These are phyloP conservation scores for Pezicula rhizophila DNA, from an alignment of 2,329 filamentous ascomycete species.

Conservation along the genomic window DNA sequence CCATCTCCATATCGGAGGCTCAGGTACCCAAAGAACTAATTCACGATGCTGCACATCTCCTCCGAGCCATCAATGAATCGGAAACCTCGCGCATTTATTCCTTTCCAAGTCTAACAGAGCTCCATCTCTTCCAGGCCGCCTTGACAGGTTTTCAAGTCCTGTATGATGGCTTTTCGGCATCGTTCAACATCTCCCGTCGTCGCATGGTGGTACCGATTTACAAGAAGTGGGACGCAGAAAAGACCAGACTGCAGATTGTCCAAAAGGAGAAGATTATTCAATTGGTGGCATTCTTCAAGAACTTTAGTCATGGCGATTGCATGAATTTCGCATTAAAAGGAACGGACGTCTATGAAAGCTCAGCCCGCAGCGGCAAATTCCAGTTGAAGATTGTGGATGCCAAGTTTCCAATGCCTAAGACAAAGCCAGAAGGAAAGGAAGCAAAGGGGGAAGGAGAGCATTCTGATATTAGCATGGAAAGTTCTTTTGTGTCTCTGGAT, in stretches of 20 bases:
- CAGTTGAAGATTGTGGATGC: constrained; percentile 79
- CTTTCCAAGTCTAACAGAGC: constrained; percentile 58
- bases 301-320: constrained; percentile 78
- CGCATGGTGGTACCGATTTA: constrained; percentile 89
- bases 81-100: constrained; percentile 65
- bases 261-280: constrained; percentile 70
- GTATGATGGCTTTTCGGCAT: constrained; percentile 65
- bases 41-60: constrained; percentile 51
- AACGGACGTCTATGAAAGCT: constrained; percentile 75
- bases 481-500: constrained; percentile 77
- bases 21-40: constrained; percentile 56
- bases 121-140: constrained; percentile 74
- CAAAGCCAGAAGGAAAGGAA: constrained; percentile 38
- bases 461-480: constrained; percentile 41
- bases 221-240: constrained; percentile 87
- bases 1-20: constrained; percentile 66
- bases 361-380: constrained; percentile 57
- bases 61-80: constrained; percentile 42
- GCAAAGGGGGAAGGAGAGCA: background rate
- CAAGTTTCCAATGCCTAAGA: constrained; percentile 76
- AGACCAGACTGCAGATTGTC: constrained; percentile 74
- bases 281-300: constrained; percentile 79
- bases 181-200: constrained; percentile 75
- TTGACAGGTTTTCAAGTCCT: constrained; percentile 75
- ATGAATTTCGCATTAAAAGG: constrained; percentile 85